Evolutionary conservation across 164 flowering plant genomes (phyloP).

Genomic region (Macadamia tetraphylla): DNA sequence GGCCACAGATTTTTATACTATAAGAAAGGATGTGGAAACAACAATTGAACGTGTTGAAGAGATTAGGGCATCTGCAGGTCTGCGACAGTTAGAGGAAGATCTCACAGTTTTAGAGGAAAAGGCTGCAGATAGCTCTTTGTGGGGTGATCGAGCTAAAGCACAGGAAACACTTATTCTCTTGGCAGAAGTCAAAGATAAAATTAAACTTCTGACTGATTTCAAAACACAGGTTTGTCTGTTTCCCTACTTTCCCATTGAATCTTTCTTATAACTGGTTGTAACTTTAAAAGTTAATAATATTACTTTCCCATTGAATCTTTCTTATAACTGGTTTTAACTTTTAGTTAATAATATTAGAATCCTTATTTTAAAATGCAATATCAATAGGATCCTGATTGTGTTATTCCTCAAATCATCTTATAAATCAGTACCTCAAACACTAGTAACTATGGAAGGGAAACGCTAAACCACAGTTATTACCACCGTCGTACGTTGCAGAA

Average conservation of each 20-base stretch:
- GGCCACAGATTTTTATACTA: conserved; percentile 73
- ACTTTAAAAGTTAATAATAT: too few species aligned
- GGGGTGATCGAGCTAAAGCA: conserved; percentile 89
- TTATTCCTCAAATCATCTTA: too few species aligned
- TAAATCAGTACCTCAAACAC: too few species aligned
- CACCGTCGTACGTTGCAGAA: too few species aligned
- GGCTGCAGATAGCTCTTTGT: conserved; percentile 72
- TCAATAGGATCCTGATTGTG: too few species aligned
- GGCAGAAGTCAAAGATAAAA: conserved; percentile 80
- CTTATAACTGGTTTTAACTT: too few species aligned
- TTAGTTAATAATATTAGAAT: too few species aligned
- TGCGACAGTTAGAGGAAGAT: conserved; percentile 59
- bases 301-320: background rate
- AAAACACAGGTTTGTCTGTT: conserved; percentile 58
- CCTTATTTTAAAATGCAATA: too few species aligned
- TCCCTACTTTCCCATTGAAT: background rate
- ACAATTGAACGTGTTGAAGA: conserved; percentile 65
- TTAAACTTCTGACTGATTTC: conserved; percentile 66
- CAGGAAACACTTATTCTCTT: conserved; percentile 75
- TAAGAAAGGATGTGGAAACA: conserved; percentile 79
- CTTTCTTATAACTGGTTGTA: background rate
- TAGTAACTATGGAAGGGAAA: too few species aligned
- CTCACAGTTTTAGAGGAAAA: conserved; percentile 52
- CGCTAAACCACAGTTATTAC: too few species aligned
- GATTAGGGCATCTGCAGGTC: conserved; percentile 61